These are phyloP conservation scores for Prototheca stagnorum DNA, from an alignment of 163 green algal species.

Conservation along the genomic window DNA sequence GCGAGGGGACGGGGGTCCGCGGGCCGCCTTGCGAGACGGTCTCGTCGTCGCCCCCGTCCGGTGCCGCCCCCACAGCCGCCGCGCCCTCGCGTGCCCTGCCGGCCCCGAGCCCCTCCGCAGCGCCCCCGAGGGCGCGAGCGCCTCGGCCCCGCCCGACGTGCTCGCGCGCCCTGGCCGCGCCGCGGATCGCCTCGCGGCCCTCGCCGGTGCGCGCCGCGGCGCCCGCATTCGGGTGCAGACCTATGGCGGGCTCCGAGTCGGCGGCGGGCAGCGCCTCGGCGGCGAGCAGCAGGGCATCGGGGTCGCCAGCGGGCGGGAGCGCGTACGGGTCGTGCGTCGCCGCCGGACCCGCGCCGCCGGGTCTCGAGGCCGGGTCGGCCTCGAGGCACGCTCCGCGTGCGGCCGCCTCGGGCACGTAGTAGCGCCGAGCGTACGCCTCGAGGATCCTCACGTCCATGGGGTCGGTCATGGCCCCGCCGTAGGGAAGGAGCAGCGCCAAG, in stretches of 20 bases:
- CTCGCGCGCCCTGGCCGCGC: not conserved
- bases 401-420: constrained; percentile 15
- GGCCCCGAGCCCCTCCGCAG: not conserved
- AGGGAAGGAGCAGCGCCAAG: constrained; percentile 89
- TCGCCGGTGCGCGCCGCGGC: not conserved
- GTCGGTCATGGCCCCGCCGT: constrained; percentile 87
- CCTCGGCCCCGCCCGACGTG: not conserved
- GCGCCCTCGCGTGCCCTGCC: not conserved
- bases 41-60: too few relatives aligned
- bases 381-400: not conserved
- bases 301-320: not conserved
- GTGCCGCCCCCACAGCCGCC: too few relatives aligned
- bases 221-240: not conserved
- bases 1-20: too few relatives aligned
- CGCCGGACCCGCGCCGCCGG: too few relatives aligned
- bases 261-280: not conserved
- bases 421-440: constrained; percentile 66
- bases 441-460: constrained; percentile 85
- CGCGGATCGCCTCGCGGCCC: not conserved
- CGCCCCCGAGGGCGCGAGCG: not conserved
- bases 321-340: constrained; percentile 1
- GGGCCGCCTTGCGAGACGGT: too few relatives aligned
- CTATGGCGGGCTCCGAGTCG: not conserved
- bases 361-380: not conserved
- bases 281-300: not conserved